These are phyloP conservation scores for Perkinsus olseni DNA, from an alignment of 169 alveolate species.

Conservation along the genomic window DNA sequence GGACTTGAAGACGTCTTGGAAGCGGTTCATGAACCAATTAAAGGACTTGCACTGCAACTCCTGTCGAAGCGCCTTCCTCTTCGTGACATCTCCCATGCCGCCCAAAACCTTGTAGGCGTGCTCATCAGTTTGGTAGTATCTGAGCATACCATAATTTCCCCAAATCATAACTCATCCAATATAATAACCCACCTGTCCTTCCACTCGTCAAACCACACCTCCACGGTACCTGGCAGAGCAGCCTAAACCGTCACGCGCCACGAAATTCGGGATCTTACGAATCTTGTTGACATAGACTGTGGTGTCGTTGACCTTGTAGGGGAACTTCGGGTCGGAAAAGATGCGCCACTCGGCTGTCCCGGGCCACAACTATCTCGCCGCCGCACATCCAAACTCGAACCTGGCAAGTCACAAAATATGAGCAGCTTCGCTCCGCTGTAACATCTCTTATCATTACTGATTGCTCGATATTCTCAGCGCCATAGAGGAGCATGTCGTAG, in stretches of 20 bases:
- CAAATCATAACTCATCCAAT: background rate
- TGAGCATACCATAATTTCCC: background rate
- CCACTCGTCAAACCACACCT: background rate
- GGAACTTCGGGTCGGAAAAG: background rate
- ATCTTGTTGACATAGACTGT: background rate
- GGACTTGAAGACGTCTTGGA: background rate
- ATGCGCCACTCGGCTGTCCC: background rate
- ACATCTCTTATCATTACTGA: background rate
- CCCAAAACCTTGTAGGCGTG: background rate
- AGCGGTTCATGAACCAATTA: background rate
- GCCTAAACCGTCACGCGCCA: background rate
- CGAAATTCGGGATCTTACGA: background rate
- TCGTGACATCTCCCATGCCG: background rate
- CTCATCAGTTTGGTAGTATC: background rate
- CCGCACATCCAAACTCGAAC: background rate
- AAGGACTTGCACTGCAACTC: background rate
- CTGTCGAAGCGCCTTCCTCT: background rate
- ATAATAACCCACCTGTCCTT: background rate
- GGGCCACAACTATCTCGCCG: background rate
- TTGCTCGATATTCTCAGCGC: background rate
- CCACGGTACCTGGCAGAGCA: background rate
- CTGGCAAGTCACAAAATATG: background rate
- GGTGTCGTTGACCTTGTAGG: background rate
- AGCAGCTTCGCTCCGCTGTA: background rate
- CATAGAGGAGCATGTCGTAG: background rate